phyloP scores from a whole-genome alignment of 345 rosid species.

The Linum lewisii region DNA sequence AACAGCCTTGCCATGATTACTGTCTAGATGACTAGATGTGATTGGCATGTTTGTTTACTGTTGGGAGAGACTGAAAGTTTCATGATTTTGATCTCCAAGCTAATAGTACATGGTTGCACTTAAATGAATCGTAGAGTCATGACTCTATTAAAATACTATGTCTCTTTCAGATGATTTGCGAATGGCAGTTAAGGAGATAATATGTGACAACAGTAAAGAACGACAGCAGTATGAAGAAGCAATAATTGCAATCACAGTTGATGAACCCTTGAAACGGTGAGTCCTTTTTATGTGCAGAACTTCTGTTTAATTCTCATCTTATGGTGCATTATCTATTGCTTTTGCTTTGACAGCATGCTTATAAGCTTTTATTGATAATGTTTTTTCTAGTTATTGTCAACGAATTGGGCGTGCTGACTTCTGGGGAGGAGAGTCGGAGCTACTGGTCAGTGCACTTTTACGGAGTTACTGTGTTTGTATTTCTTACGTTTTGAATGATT shows the following conservation, averaged over 20 bases:
- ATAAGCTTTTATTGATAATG: not conserved
- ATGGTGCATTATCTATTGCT: not conserved
- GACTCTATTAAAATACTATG: not conserved
- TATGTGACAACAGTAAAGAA: slow-evolving; percentile 55
- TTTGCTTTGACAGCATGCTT: not conserved
- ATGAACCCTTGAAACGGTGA: slow-evolving; percentile 71
- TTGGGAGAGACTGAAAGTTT: no score
- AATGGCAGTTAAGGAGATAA: slow-evolving; percentile 79
- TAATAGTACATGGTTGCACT: not conserved
- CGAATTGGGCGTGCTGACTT: slow-evolving; percentile 61
- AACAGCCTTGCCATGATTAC: not conserved
- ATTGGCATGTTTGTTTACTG: not conserved
- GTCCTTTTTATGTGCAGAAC: slow-evolving; percentile 1
- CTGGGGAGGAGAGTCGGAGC: slow-evolving; percentile 97
- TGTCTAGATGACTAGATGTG: not conserved
- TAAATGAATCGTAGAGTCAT: no score
- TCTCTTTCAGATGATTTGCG: slow-evolving; percentile 53
- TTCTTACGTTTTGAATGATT: not conserved
- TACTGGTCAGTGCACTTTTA: slow-evolving; percentile 43
- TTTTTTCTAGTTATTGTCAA: slow-evolving; percentile 54
- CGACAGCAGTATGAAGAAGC: slow-evolving; percentile 65
- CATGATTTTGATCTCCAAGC: not conserved
- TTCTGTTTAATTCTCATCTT: not conserved
- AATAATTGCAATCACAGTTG: slow-evolving; percentile 65
- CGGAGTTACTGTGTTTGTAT: not conserved